Base-by-base conservation (phyloP, 2,329 filamentous ascomycete species). In the Westerdykella ornata region DNA sequence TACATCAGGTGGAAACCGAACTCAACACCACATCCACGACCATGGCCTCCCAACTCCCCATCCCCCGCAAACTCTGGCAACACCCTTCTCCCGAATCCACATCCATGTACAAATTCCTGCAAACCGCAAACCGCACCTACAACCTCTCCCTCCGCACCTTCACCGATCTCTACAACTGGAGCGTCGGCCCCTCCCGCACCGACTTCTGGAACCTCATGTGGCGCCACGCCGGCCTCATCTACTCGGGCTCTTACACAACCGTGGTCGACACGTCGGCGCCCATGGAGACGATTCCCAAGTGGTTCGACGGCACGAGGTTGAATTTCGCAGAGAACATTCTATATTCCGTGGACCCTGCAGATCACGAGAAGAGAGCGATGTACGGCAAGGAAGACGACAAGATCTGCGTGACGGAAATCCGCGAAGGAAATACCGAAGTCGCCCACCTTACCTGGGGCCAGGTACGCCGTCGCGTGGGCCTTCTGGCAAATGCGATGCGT, bases 251-350 rank as follows among this genome's bases (percentile, higher is more conserved):
- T 12, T 65, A 54, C 43, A 50, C 59, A 45, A 38, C 62, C 49
- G 61, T 84, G 1, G 81, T 92, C 3, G 85, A 94, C 57, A 81
- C 86, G 53, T 71, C 69, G 0, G 72, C 76, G 1, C 78, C 81
- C 1, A 86, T 94, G 62, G 81, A 87, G 45, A 70, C 72, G 13
- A 73, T 90, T 4, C 87, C 87, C 0, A 68, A 72, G 31, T 94
- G 87, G 87, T 94, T 92, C 62, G 68, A 78, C 1, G 87, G 87
- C 20, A 73, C 88, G 1, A 67, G 71, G 4, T 63, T 92, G 52
- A 94, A 88, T 56, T 90, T 82, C 59, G 82, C 85, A 4, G 86
- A 94, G 67, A 94, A 92, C 58, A 66, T 88, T 18, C 77, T 94
- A 18, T 89, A 78, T 68, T 75, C 75, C 1, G 60, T 62, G 3